phyloP scores from a whole-genome alignment of 257 asterid species.

The Gentiana macrophylla region DNA sequence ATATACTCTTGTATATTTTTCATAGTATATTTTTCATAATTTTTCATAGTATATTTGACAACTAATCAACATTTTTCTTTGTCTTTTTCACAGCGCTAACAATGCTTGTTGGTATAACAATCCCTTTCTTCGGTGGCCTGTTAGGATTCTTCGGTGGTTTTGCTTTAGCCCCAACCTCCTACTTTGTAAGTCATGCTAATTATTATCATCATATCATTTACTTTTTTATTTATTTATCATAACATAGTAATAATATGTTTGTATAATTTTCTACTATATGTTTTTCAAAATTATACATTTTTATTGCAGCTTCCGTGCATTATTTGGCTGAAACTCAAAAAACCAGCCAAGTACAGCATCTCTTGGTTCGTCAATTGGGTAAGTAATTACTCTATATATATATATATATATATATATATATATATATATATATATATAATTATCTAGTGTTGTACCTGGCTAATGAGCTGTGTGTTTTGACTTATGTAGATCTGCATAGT shows the following conservation, averaged over 20 bases:
- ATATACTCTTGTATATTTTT: no score
- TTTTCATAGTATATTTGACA: not conserved
- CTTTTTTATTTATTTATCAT: no score
- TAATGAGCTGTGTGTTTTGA: not conserved
- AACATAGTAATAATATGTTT: not conserved
- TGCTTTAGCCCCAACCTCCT: constrained; percentile 74
- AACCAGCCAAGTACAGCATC: constrained; percentile 19
- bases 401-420: no score
- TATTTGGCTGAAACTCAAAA: constrained; percentile 23
- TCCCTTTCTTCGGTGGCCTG: constrained; percentile 81
- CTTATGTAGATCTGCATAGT: constrained; percentile 14
- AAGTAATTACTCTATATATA: not conserved
- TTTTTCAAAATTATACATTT: not conserved
- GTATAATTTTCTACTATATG: not conserved
- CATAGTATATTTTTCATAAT: no score
- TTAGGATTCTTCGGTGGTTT: constrained; percentile 90
- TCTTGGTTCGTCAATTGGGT: constrained; percentile 32
- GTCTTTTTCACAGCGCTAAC: constrained; percentile 31
- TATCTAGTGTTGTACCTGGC: not conserved
- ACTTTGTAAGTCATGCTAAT: constrained; percentile 32
- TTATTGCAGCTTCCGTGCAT: constrained; percentile 28
- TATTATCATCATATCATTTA: not conserved
- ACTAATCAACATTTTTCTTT: not conserved
- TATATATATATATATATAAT: no score
- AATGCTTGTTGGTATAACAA: constrained; percentile 48